phyloP scores from a whole-genome alignment of 129 eudicot genomes.

The Oenanthe sinensis region DNA sequence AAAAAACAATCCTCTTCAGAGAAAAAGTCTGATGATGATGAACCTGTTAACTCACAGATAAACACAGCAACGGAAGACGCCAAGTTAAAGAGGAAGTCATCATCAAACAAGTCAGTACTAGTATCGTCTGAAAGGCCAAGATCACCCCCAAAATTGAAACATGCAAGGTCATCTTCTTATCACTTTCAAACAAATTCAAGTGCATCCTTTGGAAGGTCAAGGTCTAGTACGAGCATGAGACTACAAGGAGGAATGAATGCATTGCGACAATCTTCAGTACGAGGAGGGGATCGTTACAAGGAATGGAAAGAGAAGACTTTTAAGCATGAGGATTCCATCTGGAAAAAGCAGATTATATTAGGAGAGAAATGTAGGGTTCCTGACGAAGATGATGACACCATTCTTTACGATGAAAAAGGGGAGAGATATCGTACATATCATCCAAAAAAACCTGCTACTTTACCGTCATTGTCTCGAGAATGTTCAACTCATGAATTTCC shows the following conservation, averaged over 20 bases:
- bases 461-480: slow-evolving; percentile 19
- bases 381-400: slow-evolving; percentile 30
- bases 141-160: slow-evolving; percentile 38
- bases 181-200: slow-evolving; percentile 31
- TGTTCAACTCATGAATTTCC: slow-evolving; percentile 2
- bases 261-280: slow-evolving; percentile 21
- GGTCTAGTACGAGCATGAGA: slow-evolving; percentile 63
- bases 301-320: slow-evolving; percentile 15
- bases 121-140: slow-evolving; percentile 24
- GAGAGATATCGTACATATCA: slow-evolving; percentile 20
- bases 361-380: slow-evolving; percentile 52
- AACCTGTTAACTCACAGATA: background rate
- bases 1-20: slow-evolving; percentile 22
- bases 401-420: slow-evolving; percentile 29
- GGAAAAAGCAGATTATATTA: slow-evolving; percentile 63
- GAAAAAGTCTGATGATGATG: background rate
- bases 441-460: slow-evolving; percentile 12
- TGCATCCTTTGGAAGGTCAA: slow-evolving; percentile 24
- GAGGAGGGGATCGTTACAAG: slow-evolving; percentile 19
- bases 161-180: slow-evolving; percentile 32
- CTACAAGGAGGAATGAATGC: slow-evolving; percentile 20
- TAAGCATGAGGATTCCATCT: slow-evolving; percentile 56
- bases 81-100: background rate
- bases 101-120: background rate
- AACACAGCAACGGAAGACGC: background rate